These are phyloP conservation scores for Acanthamoeba polyphaga DNA, from an alignment of 208 protist genomes.

Conservation along the genomic window DNA sequence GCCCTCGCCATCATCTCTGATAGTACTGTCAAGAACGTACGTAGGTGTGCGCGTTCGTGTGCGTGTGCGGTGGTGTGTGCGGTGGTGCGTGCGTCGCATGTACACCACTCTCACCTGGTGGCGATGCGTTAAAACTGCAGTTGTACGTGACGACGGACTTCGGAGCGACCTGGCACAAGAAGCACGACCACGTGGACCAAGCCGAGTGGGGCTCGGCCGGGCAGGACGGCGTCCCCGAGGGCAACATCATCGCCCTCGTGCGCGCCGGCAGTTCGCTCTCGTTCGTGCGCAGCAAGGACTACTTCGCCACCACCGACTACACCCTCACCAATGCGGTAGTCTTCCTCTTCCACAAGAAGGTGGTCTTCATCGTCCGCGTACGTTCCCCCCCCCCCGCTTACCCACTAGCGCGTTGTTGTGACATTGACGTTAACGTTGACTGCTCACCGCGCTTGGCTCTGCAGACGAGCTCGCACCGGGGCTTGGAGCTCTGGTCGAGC, in stretches of 20 bases:
- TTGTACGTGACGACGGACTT: constrained; percentile 50
- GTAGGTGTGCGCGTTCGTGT: background rate
- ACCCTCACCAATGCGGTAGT: background rate
- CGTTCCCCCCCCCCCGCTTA: background rate
- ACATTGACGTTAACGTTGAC: background rate
- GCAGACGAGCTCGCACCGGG: background rate
- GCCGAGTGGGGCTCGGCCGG: constrained; percentile 28
- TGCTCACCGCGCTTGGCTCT: background rate
- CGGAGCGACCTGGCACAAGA: background rate
- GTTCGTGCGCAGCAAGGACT: constrained; percentile 23
- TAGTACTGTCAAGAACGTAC: background rate
- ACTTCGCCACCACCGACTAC: constrained; percentile 30
- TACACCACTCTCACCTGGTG: background rate
- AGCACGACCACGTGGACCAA: background rate
- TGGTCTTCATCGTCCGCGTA: constrained; percentile 34
- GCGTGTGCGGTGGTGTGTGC: too few relatives aligned
- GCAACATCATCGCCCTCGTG: constrained; percentile 2
- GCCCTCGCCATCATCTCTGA: background rate
- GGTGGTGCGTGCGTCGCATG: background rate
- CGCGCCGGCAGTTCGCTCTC: background rate
- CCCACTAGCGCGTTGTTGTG: background rate
- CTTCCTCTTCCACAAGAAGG: constrained; percentile 26
- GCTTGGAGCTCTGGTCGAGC: constrained; percentile 23
- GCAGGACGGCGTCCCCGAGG: background rate
- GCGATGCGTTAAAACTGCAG: background rate